These are phyloP conservation scores for Trametes cubensis DNA, from an alignment of 768 basidiomycete genomes.

Conservation along the genomic window DNA sequence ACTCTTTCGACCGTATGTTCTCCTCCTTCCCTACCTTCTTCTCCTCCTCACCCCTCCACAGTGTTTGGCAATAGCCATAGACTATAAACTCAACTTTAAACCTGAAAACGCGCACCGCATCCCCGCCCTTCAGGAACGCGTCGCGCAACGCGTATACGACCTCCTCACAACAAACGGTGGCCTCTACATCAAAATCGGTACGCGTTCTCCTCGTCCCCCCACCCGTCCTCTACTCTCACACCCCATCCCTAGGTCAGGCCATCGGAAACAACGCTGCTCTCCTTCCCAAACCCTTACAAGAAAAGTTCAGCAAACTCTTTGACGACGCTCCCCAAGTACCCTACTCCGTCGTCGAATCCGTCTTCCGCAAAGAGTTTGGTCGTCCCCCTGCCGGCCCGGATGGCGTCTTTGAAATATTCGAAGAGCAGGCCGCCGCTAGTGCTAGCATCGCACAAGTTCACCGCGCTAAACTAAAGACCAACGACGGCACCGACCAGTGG, in stretches of 20 bases:
- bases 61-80: constrained; percentile 71
- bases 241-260: constrained; percentile 55
- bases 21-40: background rate
- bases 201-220: constrained; percentile 17
- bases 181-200: constrained; percentile 83
- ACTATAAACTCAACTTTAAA: constrained; percentile 90
- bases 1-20: constrained; percentile 52
- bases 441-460: constrained; percentile 96
- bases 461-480: constrained; percentile 57
- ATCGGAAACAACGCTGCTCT: constrained; percentile 86
- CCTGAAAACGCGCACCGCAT: constrained; percentile 72
- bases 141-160: constrained; percentile 74
- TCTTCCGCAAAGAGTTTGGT: constrained; percentile 73
- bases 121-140: constrained; percentile 81
- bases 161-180: constrained; percentile 84
- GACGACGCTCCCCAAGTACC: constrained; percentile 89
- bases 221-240: constrained; percentile 19
- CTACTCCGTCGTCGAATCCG: constrained; percentile 64
- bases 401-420: constrained; percentile 80
- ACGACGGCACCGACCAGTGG: constrained; percentile 48
- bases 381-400: constrained; percentile 63
- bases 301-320: constrained; percentile 80
- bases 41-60: constrained; percentile 28
- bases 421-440: constrained; percentile 75
- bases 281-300: constrained; percentile 80